phyloP scores from a whole-genome alignment of 345 rosid species.

The Acer campestre region DNA sequence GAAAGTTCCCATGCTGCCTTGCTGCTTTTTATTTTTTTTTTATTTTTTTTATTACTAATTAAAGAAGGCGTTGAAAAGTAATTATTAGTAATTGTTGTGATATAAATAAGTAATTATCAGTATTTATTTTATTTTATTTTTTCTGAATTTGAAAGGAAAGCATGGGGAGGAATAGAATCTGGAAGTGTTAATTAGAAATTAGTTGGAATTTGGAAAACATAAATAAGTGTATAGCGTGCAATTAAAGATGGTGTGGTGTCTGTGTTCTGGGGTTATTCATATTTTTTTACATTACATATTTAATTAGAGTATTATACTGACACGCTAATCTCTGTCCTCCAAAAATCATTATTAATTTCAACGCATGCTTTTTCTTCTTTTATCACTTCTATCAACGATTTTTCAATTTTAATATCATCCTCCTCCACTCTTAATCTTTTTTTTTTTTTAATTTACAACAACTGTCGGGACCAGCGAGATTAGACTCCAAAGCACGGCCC shows the following conservation, averaged over 20 bases:
- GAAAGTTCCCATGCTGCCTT: not conserved
- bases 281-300: no score
- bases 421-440: no score
- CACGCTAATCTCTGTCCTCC: constrained; percentile 5
- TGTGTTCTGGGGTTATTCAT: no score
- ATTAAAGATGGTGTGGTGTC: not conserved
- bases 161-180: not conserved
- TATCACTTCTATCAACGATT: not conserved
- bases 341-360: constrained; percentile 16
- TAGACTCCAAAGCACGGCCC: no score
- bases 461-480: no score
- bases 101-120: not conserved
- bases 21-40: not conserved
- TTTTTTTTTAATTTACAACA: no score
- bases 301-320: not conserved
- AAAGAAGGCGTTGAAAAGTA: not conserved
- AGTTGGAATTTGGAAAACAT: not conserved
- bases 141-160: not conserved
- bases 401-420: no score
- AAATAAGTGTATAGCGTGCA: constrained; percentile 11
- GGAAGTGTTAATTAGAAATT: not conserved
- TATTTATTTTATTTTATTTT: no score
- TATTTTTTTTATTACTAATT: not conserved
- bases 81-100: not conserved
- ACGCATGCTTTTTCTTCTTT: not conserved